Conservation (phyloP, 345 rosid genomes). For the Microcos paniculata region DNA sequence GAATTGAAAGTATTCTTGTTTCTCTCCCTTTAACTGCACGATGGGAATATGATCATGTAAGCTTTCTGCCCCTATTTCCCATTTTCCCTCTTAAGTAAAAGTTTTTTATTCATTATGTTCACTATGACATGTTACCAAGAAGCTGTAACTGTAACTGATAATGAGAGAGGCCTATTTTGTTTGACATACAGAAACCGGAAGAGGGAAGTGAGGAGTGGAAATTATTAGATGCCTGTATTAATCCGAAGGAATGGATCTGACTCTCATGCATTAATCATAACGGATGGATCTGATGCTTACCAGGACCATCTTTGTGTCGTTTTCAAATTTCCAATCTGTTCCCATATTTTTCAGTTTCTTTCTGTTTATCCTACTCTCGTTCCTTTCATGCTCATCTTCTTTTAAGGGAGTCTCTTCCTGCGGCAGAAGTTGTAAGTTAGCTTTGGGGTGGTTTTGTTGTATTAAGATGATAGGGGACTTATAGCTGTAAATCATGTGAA, state of each 20-base stretch:
- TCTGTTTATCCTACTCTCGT: neutral
- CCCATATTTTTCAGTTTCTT: neutral
- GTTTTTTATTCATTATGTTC: no score
- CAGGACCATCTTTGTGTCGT: neutral
- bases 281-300: conserved; percentile 60
- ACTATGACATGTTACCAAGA: neutral
- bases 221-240: conserved; percentile 90
- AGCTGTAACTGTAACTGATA: conserved; percentile 6
- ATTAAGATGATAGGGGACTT: neutral
- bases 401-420: neutral
- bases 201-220: conserved; percentile 99
- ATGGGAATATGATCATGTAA: conserved; percentile 98
- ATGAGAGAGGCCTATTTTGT: conserved; percentile 3
- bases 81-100: neutral
- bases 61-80: conserved; percentile 18
- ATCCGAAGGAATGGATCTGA: conserved; percentile 92
- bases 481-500: neutral
- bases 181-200: conserved; percentile 69
- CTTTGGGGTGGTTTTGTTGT: neutral
- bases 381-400: neutral
- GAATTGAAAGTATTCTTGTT: conserved; percentile 97
- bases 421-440: conserved; percentile 5
- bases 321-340: neutral
- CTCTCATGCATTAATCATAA: conserved; percentile 66
- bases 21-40: conserved; percentile 91